Evolutionary conservation across 768 basidiomycete genomes (phyloP), one percentile per base, ranked within the genome.

Genomic region (Termitomyces sp.): DNA sequence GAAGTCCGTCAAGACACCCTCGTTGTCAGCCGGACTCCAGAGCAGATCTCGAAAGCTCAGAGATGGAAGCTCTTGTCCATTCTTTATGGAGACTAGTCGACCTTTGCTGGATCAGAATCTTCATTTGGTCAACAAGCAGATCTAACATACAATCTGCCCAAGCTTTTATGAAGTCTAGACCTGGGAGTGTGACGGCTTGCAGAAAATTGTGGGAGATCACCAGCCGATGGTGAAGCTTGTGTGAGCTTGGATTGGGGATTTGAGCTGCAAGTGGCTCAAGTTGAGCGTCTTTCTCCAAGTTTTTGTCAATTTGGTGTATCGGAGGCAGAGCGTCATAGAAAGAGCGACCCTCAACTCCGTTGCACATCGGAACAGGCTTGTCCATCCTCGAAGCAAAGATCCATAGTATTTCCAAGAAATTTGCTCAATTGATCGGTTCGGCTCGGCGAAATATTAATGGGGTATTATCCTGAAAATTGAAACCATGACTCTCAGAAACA

Each of bases 1-100:
- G 21, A 57, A 62, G 33, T 62, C 62, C n/a, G 47, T 54, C 19
- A 61, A 42, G 9, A 57, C 52, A 14, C 62, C 61, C 11, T 35
- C 11, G 23, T 53, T 33, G 12, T 45, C 17, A 23, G 15, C 7
- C 10, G 50, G 12, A 41, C 55, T 43, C 56, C 62, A 62, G 26
- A 53, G 50, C 6, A 60, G 3, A 21, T 57, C 8, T 35, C 51
- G 50, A 21, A 55, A 50, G 14, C 31, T 48, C 38, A 45, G 21
- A 30, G 23, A 28, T 17, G 55, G 53, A 14, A 46, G 53, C 30
- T 52, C 26, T 3, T 38, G 38, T 38, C 33, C 41, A 21, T 21
- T 15, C 23, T 41, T 48, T 1, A 41, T 28, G 35, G 21, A 59
- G 12, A 1, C 35, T 26, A 33, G 19, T 43, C 58, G 48, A 41